Conservation (phyloP, 805 yeast genomes). For the Teunomyces barrocoloradensis region DNA sequence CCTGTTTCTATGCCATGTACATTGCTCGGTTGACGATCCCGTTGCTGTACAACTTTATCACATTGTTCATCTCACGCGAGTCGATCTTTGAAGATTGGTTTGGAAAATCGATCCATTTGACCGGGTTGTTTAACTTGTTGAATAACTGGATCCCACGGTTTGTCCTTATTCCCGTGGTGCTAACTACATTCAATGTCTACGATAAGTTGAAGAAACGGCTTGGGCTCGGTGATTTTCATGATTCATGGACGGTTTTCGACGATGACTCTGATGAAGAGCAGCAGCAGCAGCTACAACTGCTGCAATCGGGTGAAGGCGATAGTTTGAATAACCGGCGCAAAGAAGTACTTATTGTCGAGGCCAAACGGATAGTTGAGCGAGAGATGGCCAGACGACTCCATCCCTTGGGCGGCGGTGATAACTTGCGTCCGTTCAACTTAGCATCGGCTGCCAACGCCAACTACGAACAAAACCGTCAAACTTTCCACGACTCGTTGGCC, state of each 20-base stretch:
- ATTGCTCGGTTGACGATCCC: slow-evolving; percentile 82
- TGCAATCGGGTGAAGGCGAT: slow-evolving; percentile 12
- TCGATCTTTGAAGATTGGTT: slow-evolving; percentile 68
- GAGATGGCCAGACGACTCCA: slow-evolving; percentile 29
- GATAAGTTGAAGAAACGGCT: slow-evolving; percentile 50
- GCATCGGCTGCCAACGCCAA: slow-evolving; percentile 24
- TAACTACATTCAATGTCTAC: slow-evolving; percentile 66
- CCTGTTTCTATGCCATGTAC: slow-evolving; percentile 75
- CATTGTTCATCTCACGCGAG: slow-evolving; percentile 52
- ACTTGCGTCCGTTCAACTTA: slow-evolving; percentile 28
- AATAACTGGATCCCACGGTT: slow-evolving; percentile 77
- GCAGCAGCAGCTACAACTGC: slow-evolving; percentile 6
- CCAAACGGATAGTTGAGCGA: slow-evolving; percentile 37
- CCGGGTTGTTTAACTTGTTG: slow-evolving; percentile 68
- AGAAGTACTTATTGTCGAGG: slow-evolving; percentile 41
- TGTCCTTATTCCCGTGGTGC: slow-evolving; percentile 63
- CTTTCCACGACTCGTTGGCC: slow-evolving; percentile 21
- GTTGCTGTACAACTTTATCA: slow-evolving; percentile 72
- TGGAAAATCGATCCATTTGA: slow-evolving; percentile 71
- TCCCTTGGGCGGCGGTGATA: slow-evolving; percentile 7
- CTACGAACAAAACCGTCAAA: slow-evolving; percentile 26
- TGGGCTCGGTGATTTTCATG: slow-evolving; percentile 39
- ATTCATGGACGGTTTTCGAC: slow-evolving; percentile 39
- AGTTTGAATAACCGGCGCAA: slow-evolving; percentile 22
- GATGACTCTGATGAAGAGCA: slow-evolving; percentile 30